phyloP scores from a whole-genome alignment of 192 early-diverging fungal species.

The Linnemannia schmuckeri region DNA sequence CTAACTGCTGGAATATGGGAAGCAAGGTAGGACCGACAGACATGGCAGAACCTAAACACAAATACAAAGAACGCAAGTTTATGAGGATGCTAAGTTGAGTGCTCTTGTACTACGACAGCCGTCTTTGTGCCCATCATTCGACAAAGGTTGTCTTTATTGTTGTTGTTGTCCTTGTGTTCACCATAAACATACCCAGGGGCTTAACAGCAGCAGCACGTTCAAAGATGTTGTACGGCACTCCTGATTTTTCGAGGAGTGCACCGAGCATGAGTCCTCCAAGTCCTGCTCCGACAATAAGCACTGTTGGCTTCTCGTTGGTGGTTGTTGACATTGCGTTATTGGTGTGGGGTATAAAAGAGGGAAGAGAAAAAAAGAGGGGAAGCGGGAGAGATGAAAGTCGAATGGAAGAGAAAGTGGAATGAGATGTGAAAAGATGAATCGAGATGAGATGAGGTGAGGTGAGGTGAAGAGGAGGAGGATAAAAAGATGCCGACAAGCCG shows the following conservation, averaged over 20 bases:
- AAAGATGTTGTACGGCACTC: constrained; percentile 27
- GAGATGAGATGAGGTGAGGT: neutral
- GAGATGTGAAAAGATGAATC: neutral
- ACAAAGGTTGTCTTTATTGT: neutral
- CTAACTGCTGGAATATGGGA: neutral
- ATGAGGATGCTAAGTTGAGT: neutral
- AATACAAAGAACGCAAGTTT: neutral
- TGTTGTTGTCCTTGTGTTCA: too few relatives aligned
- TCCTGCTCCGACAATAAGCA: constrained; percentile 23
- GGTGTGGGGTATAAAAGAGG: neutral
- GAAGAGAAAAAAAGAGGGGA: neutral
- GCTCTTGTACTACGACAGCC: neutral
- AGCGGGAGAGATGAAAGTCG: neutral
- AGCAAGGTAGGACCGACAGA: neutral
- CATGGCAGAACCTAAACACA: constrained; percentile 10
- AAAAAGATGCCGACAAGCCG: too few relatives aligned
- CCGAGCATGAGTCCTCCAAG: constrained; percentile 23
- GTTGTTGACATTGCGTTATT: neutral
- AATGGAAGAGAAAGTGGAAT: neutral
- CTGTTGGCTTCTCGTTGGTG: neutral
- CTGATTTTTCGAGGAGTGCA: constrained; percentile 14
- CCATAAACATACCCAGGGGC: constrained; percentile 19
- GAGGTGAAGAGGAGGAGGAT: too few relatives aligned
- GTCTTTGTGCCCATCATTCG: neutral
- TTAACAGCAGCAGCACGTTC: constrained; percentile 17